Conservation (phyloP, 345 rosid genomes). For the Hibiscus syriacus region DNA sequence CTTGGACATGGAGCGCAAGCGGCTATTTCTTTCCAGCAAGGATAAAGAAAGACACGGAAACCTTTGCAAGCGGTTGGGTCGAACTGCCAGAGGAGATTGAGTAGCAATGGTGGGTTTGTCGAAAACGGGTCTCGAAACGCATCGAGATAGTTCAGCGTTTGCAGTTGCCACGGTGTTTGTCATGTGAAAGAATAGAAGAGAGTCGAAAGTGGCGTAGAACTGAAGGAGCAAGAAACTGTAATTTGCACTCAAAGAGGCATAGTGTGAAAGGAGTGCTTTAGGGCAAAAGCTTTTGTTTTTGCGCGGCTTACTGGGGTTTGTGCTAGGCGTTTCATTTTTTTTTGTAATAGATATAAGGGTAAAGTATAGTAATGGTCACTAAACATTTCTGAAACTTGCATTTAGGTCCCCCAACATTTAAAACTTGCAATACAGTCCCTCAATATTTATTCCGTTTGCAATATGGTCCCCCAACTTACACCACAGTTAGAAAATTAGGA, state of each 20-base stretch:
- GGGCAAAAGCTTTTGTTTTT: background rate
- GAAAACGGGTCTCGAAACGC: background rate
- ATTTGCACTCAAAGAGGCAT: background rate
- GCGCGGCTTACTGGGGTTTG: background rate
- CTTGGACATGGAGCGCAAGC: constrained; percentile 21
- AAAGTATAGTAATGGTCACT: no score
- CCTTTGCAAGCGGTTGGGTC: background rate
- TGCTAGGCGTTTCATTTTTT: background rate
- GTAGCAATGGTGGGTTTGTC: background rate
- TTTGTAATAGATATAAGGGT: no score
- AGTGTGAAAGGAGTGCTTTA: background rate
- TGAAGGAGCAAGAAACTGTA: background rate
- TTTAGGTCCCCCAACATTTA: no score
- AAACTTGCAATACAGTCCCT: no score
- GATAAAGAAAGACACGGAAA: background rate
- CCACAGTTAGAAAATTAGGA: no score
- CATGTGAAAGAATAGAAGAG: constrained; percentile 1
- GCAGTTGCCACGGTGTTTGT: constrained; percentile 10
- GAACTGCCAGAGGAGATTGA: background rate
- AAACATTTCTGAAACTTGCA: no score
- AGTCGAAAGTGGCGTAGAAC: background rate
- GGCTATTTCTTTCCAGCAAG: background rate
- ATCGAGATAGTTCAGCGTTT: constrained; percentile 10
- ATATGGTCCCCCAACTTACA: no score
- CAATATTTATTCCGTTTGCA: no score